Evolutionary conservation across 2,329 filamentous ascomycete genomes (phyloP).

Genomic region (Colletotrichum euphorbiae): DNA sequence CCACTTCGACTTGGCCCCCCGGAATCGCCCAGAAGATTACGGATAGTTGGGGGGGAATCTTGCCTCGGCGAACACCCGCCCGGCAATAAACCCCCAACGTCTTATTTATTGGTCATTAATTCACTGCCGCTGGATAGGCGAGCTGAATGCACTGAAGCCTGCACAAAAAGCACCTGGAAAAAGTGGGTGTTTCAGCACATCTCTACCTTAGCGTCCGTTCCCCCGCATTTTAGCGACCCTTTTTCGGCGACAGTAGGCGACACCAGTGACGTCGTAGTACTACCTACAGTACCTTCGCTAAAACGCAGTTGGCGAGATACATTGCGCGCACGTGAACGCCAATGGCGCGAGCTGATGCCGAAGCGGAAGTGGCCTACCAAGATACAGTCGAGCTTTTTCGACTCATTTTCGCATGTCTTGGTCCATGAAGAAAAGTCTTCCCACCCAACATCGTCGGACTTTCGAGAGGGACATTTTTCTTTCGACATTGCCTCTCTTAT

Average conservation of each 20-base stretch:
- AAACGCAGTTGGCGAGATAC: slow-evolving; percentile 28
- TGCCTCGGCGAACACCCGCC: slow-evolving; percentile 10
- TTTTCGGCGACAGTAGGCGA: slow-evolving; percentile 15
- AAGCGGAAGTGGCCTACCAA: slow-evolving; percentile 22
- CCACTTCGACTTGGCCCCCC: slow-evolving; percentile 25
- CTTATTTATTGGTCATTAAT: not conserved
- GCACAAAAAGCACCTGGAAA: slow-evolving; percentile 20
- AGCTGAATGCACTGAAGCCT: slow-evolving; percentile 5
- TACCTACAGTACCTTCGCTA: slow-evolving; percentile 30
- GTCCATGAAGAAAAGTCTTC: slow-evolving; percentile 26
- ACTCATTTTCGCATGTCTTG: slow-evolving; percentile 28
- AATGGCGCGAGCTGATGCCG: slow-evolving; percentile 24
- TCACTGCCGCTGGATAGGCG: not conserved
- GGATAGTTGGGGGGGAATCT: slow-evolving; percentile 8
- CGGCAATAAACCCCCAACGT: not conserved
- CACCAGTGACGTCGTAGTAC: slow-evolving; percentile 30
- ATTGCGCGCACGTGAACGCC: slow-evolving; percentile 35
- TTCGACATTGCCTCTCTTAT: slow-evolving; percentile 4
- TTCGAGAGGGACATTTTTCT: slow-evolving; percentile 19
- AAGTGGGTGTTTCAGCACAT: slow-evolving; percentile 30
- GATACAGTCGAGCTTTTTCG: slow-evolving; percentile 17
- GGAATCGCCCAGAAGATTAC: slow-evolving; percentile 21
- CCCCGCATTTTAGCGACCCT: slow-evolving; percentile 37
- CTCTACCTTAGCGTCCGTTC: slow-evolving; percentile 15
- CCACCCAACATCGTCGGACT: slow-evolving; percentile 13